Conservation (phyloP, 2,329 filamentous ascomycete genomes). For the Epichloe sp. region DNA sequence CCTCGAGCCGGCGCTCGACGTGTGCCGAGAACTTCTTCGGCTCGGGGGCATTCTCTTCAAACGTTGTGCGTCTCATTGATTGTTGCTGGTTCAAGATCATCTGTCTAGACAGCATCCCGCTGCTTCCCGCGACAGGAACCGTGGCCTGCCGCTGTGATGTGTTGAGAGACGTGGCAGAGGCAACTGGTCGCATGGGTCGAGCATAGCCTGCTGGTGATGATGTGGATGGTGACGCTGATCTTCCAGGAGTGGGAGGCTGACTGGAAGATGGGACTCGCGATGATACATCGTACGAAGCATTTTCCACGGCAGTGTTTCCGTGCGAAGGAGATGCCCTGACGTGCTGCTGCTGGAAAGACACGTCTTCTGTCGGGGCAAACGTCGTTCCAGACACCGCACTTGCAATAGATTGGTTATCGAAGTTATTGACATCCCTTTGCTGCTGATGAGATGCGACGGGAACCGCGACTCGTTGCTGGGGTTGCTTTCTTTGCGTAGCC, state of each 20-base stretch:
- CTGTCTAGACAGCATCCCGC: conserved; percentile 23
- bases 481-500: conserved; percentile 19
- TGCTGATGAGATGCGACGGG: conserved; percentile 5
- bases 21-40: conserved; percentile 34
- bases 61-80: conserved; percentile 25
- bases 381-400: conserved; percentile 22
- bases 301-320: neutral
- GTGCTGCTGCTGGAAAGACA: conserved; percentile 4
- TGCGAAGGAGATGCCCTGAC: neutral
- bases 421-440: conserved; percentile 11
- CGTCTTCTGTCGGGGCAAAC: conserved; percentile 18
- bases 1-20: conserved; percentile 36
- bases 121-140: conserved; percentile 8
- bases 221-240: conserved; percentile 9
- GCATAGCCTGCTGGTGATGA: conserved; percentile 11
- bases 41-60: conserved; percentile 26
- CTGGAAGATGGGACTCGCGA: conserved; percentile 1
- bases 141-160: conserved; percentile 12
- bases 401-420: conserved; percentile 11
- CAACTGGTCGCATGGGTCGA: conserved; percentile 11
- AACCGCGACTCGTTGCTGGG: conserved; percentile 2
- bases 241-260: conserved; percentile 11
- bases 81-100: conserved; percentile 34
- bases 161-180: conserved; percentile 13
- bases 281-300: neutral